Base-by-base conservation (phyloP, 2,329 filamentous ascomycete genomes). In the Bretziella fagacearum region DNA sequence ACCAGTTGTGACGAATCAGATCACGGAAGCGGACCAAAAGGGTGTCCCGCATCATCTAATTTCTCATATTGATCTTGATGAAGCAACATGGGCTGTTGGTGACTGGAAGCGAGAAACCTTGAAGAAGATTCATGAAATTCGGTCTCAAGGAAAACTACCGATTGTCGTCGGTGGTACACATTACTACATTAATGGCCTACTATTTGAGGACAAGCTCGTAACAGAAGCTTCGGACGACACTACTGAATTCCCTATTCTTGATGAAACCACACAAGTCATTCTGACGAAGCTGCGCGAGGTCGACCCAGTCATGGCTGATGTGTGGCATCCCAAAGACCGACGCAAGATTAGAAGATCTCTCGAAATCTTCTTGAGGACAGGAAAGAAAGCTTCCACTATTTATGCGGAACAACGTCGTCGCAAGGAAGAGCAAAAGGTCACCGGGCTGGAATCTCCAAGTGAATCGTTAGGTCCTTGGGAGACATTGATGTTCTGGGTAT, bases 1-100 rank as follows among this genome's bases (percentile, higher is more conserved):
- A 36, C 86, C 91, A 4, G 80, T 96, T 53, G 89, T 96, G 55
- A 98, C 91, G 22, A 98, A 98, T 62, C 93, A 96, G 60, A 82
- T 96, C 50, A 75, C 83, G 0, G 45, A 58, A 1, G 70, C 77
- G 17, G 89, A 96, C 59, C 79, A 78, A 56, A 73, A 80, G 51
- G 84, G 81, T 7, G 69, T 98, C 8, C 81, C 82, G 3, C 91
- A 98, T 59, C 89, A 98, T 61, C 67, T 98, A 3, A 72, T 98
- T 20, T 84, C 83, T 44, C 79, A 78, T 53, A 79, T 96, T 47
- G 70, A 74, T 4, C 65, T 91, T 2, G 70, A 82, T 30, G 76
- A 89, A 52, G 77, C 82, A 54, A 78, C 87, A 0, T 96, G 89
- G 87, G 78, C 77, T 3, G 82, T 95, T 6, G 75, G 80, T 0